Conservation (phyloP, 495 filamentous ascomycete species). For the Achaetomiella virescens region DNA sequence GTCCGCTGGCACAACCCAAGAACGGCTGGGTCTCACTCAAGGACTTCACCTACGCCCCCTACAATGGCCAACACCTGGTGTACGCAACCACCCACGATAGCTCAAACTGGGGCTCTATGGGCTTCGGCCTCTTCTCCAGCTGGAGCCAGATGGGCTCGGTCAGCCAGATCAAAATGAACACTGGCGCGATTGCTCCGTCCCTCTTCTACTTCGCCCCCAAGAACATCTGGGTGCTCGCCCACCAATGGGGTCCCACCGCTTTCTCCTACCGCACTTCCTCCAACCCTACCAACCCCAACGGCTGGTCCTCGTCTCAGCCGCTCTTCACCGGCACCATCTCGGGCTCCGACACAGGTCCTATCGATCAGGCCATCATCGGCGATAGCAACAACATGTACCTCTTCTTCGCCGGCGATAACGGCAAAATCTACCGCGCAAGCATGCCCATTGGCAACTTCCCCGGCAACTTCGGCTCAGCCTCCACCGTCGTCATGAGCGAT, state of each 20-base stretch:
- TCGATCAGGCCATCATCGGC: conserved; percentile 57
- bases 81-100: conserved; percentile 25
- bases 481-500: conserved; percentile 44
- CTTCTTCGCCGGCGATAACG: conserved; percentile 62
- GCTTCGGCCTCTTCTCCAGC: conserved; percentile 50
- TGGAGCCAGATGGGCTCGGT: conserved; percentile 49
- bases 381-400: conserved; percentile 54
- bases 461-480: conserved; percentile 46
- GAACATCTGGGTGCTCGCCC: conserved; percentile 52
- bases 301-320: conserved; percentile 46
- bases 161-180: conserved; percentile 44
- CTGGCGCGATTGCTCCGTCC: conserved; percentile 50
- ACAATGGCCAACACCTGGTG: conserved; percentile 49
- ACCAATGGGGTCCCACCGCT: conserved; percentile 51
- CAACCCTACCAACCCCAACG: conserved; percentile 49
- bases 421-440: conserved; percentile 54
- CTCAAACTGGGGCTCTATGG: conserved; percentile 41
- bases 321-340: conserved; percentile 52
- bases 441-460: conserved; percentile 57
- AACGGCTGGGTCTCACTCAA: conserved; percentile 51
- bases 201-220: conserved; percentile 59
- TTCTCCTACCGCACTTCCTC: conserved; percentile 54
- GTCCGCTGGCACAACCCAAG: conserved; percentile 43
- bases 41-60: conserved; percentile 48
- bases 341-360: conserved; percentile 41